Conservation (phyloP, 805 yeast genomes). For the Ogataea trehalophila region DNA sequence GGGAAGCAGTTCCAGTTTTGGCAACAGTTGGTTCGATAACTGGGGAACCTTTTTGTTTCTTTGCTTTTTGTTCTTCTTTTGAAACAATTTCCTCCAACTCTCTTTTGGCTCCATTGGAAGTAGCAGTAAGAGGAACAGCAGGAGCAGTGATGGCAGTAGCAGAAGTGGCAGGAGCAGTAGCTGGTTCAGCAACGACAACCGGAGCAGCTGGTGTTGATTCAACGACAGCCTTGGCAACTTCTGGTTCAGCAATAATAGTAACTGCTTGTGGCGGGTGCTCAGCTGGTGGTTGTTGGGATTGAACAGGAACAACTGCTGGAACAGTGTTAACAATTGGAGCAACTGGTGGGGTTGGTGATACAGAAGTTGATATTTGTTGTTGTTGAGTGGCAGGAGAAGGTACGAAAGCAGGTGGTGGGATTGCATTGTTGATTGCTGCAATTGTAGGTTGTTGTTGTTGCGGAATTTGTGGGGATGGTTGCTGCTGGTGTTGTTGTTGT, state of each 20-base stretch:
- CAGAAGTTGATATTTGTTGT: not conserved
- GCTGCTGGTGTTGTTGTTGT: slow-evolving; percentile 7
- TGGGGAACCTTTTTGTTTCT: slow-evolving; percentile 10
- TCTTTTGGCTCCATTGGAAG: slow-evolving; percentile 9
- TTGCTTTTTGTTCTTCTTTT: not conserved
- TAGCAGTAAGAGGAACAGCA: slow-evolving; percentile 1
- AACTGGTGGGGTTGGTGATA: slow-evolving; percentile 5
- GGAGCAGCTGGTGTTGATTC: slow-evolving; percentile 3
- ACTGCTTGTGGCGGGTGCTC: slow-evolving; percentile 4
- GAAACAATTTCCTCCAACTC: slow-evolving; percentile 4
- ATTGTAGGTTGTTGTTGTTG: no score
- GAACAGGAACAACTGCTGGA: slow-evolving; percentile 8
- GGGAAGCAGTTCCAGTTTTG: not conserved
- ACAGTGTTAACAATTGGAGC: not conserved
- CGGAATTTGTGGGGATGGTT: no score
- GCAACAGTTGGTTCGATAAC: not conserved
- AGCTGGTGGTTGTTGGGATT: slow-evolving; percentile 3
- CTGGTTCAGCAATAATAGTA: slow-evolving; percentile 7
- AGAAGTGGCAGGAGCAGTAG: slow-evolving; percentile 2
- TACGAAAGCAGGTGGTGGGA: no score
- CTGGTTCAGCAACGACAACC: slow-evolving; percentile 1
- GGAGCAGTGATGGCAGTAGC: slow-evolving; percentile 2
- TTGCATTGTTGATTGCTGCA: no score
- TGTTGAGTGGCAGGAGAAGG: no score
- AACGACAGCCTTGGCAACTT: not conserved